A percentile compares a stretch with the other conserved stretches of the same genome.
Conservation (phyloP, 345 rosid genomes). For the Camelina hispida region DNA sequence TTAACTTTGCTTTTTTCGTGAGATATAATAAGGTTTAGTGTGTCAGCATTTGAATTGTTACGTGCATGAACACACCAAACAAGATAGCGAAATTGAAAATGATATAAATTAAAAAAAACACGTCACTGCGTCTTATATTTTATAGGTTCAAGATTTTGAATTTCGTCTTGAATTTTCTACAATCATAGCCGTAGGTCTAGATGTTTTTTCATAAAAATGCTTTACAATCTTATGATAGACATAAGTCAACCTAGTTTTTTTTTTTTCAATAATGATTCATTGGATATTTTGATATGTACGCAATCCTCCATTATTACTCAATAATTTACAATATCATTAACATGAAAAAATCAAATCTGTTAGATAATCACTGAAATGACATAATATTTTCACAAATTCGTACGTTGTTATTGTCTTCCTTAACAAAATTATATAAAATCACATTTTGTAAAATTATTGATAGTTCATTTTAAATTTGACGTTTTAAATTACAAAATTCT, state of each 20-base stretch:
- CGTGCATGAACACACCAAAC: slow-evolving; percentile 25
- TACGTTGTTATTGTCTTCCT: background rate
- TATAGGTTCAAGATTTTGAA: background rate
- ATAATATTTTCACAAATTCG: background rate
- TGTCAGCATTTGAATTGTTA: background rate
- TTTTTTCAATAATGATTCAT: background rate
- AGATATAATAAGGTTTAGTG: background rate
- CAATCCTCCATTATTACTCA: slow-evolving; percentile 16
- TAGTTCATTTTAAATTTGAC: no score
- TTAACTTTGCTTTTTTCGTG: background rate
- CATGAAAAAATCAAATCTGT: background rate
- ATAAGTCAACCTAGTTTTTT: slow-evolving; percentile 4
- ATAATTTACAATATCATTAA: slow-evolving; percentile 7
- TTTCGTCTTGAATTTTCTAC: background rate
- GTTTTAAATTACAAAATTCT: no score
- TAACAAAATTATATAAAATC: background rate
- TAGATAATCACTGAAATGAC: background rate
- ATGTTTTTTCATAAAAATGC: background rate
- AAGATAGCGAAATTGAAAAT: slow-evolving; percentile 1
- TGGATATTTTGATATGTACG: slow-evolving; percentile 16
- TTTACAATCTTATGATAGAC: background rate
- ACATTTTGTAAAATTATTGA: background rate
- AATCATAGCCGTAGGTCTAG: background rate
- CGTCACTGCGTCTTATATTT: background rate
- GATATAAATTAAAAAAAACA: background rate